Conservation (phyloP, 495 filamentous ascomycete genomes). For the Aspergillus homomorphus region DNA sequence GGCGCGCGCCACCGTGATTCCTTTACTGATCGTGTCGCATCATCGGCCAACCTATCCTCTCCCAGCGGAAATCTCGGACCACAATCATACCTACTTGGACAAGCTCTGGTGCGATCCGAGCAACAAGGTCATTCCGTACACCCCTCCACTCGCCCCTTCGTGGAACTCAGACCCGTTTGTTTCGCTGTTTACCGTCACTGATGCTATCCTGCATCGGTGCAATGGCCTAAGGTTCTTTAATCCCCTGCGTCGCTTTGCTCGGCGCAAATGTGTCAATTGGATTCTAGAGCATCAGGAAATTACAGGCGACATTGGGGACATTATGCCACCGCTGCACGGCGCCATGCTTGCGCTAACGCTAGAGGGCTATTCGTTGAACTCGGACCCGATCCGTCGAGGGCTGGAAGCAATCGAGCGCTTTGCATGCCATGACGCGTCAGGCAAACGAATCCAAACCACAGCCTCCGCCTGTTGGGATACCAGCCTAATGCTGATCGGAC, state of each 20-base stretch:
- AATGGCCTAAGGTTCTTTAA: not conserved
- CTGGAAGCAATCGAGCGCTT: no score
- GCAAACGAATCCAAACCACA: not conserved
- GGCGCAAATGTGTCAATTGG: slow-evolving; percentile 25
- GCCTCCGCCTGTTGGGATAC: not conserved
- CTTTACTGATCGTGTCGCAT: no score
- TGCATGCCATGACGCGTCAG: no score
- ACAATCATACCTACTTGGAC: not conserved
- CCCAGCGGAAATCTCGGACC: not conserved
- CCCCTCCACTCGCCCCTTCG: no score
- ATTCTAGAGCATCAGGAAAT: slow-evolving; percentile 32
- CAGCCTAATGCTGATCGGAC: no score
- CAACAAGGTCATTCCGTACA: not conserved
- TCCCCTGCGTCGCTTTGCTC: slow-evolving; percentile 15
- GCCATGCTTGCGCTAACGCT: slow-evolving; percentile 27
- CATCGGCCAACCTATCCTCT: not conserved
- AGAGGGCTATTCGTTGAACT: slow-evolving; percentile 23
- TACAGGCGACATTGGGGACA: slow-evolving; percentile 30
- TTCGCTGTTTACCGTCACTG: not conserved
- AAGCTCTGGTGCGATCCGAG: slow-evolving; percentile 1
- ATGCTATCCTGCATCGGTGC: not conserved
- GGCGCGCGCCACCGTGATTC: no score
- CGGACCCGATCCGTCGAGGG: no score
- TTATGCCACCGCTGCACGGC: slow-evolving; percentile 31
- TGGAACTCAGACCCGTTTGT: no score